Evolutionary conservation across 202 grass and related monocot genomes (phyloP), one percentile per base, ranked within the genome.

Genomic region (Cymbopogon flexuosus): DNA sequence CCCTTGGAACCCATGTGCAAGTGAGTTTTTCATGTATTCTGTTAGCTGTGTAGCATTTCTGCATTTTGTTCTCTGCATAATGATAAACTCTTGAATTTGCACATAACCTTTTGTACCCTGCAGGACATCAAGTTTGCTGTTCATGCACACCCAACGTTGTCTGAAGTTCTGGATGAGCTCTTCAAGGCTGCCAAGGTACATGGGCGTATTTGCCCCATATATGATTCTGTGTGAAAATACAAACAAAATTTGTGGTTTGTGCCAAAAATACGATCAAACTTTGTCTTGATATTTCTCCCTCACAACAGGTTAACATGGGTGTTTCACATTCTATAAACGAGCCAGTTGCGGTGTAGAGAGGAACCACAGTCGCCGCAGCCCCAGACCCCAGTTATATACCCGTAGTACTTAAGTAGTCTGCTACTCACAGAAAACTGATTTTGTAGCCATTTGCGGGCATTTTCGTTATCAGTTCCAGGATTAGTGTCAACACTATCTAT

Each of bases 141-240:
- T 66, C 95, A 97, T 70, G 92, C 92, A n/a, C 95, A 94, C 81
- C 95, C 95, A 75, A 98, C 95, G 8, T 84, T 98, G 54, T 98
- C 95, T 0, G 90, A 98, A 81, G 95, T 98, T 61, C 72, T 94
- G 15, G 90, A 98, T 22, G 95, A 98, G 49, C 92, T 98, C 79
- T 98, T 94, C 88, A 98, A 94, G 89, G 88, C 90, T 43, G 88
- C 95, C 18, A 93, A 97, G 95, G 95, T 97, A 88, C 19, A 78
- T 42, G 34, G 52, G 8, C 9, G 10, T 33, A 63, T 64, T 12
- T 64, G n/a, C 8, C 16, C 14, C 21, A 19, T 35, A 21, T 33
- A 41, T 0, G 81, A 56, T 40, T 67, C 8, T 31, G 65, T 82
- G 15, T 7, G 29, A 19, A 21, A 54, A 13, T 35, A 34, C 65